Evolutionary conservation across 345 rosid species (phyloP), one percentile per base, ranked within the genome.

Genomic region (Cardamine chenopodiifolia): DNA sequence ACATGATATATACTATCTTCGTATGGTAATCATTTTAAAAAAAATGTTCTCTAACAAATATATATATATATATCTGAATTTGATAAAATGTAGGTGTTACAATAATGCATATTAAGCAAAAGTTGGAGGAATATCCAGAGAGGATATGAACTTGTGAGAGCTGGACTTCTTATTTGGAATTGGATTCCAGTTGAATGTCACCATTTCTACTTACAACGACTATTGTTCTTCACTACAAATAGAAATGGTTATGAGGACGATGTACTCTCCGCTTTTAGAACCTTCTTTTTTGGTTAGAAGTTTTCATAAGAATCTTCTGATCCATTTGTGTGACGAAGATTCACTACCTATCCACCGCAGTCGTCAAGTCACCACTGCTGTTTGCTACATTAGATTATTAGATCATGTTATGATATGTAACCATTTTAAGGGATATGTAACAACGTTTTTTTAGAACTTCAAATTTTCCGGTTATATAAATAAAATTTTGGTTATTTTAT

Each of bases 91-190:
- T 76, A 87, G 89, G 75, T 82, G 79, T 47, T 87, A 86, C 86
- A 87, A 83, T 66, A 87, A 89, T 62, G 87, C 90, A 1, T 87
- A 75, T 74, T 87, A 85, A 70, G 95, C 91, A 15, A 87, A 83
- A 71, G 78, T 86, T 35, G 90, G 95, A 66, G 94, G 94, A 40
- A 84, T 89, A 74, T 84, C 86, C 77, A 87, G 71, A 19, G 73
- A 63, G 19, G 94, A 89, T 69, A 87, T 89, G 86, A 87, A 89
- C 66, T 13, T 89, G 62, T 83, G 87, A 72, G 94, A 89, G 54
- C 62, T 89, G 45, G 95, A 89, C 31, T 87, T 89, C 74, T 75
- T 89, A 31, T 89, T 89, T 54, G 92, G 88, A 20, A 62, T 87
- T 67, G 88, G 86, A 0, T 89, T 89, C 83, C 80, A 85, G 39